Percentiles rank a stretch among this genome's conserved stretches.
phyloP scores from a whole-genome alignment of 73 alveolate genomes.

The Stentor coeruleus region DNA sequence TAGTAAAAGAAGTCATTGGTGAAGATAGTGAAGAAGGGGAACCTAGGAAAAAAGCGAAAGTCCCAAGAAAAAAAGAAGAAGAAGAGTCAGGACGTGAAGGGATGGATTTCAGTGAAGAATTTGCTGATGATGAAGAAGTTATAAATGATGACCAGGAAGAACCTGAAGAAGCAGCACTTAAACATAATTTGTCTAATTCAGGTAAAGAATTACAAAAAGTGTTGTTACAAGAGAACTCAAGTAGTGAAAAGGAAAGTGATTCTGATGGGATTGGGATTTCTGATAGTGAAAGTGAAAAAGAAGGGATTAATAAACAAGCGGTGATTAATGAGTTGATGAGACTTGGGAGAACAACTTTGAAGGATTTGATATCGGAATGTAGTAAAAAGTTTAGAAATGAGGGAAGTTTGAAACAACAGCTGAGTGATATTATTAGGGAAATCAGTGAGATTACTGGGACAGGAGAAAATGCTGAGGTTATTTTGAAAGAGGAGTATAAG shows the following conservation, averaged over 20 bases:
- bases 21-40: neutral
- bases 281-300: neutral
- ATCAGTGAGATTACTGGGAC: neutral
- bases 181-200: neutral
- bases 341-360: neutral
- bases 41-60: neutral
- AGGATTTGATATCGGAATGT: neutral
- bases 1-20: neutral
- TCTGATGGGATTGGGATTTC: neutral
- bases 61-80: neutral
- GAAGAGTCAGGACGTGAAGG: conserved; percentile 6
- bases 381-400: neutral
- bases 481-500: conserved; percentile 8
- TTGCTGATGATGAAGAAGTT: conserved; percentile 5
- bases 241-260: neutral
- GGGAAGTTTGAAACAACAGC: neutral
- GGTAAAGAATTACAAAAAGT: conserved; percentile 1
- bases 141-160: neutral
- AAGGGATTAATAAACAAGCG: neutral
- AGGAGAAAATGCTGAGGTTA: conserved; percentile 4
- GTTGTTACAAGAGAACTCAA: neutral
- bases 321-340: neutral
- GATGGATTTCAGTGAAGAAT: conserved; percentile 2
- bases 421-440: neutral
- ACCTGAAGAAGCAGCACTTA: conserved; percentile 6